phyloP scores from a whole-genome alignment of 1,284 basidiomycete genomes.

The Macrocystidia cucumis region DNA sequence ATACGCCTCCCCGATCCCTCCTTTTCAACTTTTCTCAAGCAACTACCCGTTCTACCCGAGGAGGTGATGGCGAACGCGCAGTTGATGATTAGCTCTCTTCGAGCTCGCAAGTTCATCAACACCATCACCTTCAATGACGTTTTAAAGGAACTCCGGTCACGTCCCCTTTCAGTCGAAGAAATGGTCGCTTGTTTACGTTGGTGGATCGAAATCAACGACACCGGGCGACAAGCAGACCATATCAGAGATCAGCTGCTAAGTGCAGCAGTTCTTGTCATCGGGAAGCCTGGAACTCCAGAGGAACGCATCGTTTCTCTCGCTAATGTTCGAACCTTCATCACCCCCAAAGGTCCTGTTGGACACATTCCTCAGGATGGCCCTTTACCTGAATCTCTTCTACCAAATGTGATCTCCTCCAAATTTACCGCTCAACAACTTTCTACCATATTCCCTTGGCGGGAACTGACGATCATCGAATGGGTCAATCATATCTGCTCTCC shows the following conservation, averaged over 20 bases:
- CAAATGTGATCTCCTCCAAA: slow-evolving; percentile 59
- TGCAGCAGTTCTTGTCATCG: slow-evolving; percentile 54
- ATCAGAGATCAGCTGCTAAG: slow-evolving; percentile 61
- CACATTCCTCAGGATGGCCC: slow-evolving; percentile 80
- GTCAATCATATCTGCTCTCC: slow-evolving; percentile 57
- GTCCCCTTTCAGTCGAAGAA: slow-evolving; percentile 72
- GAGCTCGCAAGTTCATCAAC: slow-evolving; percentile 65
- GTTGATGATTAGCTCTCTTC: slow-evolving; percentile 60
- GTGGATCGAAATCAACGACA: slow-evolving; percentile 72
- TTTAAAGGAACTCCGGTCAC: slow-evolving; percentile 66
- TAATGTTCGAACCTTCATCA: slow-evolving; percentile 69
- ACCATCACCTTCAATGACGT: slow-evolving; percentile 87
- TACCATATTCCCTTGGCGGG: slow-evolving; percentile 71
- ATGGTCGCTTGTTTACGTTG: slow-evolving; percentile 82
- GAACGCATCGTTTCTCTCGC: slow-evolving; percentile 64
- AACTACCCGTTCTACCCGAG: slow-evolving; percentile 72
- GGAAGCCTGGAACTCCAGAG: slow-evolving; percentile 25
- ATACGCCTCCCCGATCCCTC: slow-evolving; percentile 76
- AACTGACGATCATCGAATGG: slow-evolving; percentile 78
- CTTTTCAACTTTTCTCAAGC: slow-evolving; percentile 75
- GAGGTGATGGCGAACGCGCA: slow-evolving; percentile 59
- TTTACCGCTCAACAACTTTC: slow-evolving; percentile 53
- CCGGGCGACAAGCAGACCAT: slow-evolving; percentile 32
- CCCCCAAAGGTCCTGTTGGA: slow-evolving; percentile 50
- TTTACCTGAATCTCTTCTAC: slow-evolving; percentile 73